Conservation (phyloP, 2,329 filamentous ascomycete genomes). For the Fusarium nanum region DNA sequence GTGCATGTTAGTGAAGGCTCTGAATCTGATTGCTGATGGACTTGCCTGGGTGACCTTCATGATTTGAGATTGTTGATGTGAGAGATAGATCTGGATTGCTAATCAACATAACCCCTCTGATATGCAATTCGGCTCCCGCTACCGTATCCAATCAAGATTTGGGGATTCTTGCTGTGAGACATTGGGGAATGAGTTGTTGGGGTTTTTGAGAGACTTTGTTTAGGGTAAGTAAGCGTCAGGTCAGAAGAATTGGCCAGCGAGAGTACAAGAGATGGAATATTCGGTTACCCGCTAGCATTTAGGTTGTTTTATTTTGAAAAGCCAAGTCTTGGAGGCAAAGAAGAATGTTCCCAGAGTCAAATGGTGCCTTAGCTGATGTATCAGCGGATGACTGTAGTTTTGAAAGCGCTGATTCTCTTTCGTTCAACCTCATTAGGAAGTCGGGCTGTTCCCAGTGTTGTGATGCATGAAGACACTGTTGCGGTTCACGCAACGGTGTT, state of each 20-base stretch:
- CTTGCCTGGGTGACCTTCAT: slow-evolving; percentile 52
- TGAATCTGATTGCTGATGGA: background rate
- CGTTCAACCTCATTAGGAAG: background rate
- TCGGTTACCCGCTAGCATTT: no score
- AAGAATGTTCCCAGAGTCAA: background rate
- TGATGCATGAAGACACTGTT: background rate
- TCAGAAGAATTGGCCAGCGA: background rate
- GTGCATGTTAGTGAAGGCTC: slow-evolving; percentile 8
- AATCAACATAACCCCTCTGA: slow-evolving; percentile 31
- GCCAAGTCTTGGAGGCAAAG: background rate
- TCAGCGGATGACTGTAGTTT: background rate
- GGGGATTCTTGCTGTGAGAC: background rate
- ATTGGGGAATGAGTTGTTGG: background rate
- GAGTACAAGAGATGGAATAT: background rate
- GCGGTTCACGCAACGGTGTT: no score
- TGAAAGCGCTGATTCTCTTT: background rate
- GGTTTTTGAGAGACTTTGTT: background rate
- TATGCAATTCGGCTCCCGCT: slow-evolving; percentile 5
- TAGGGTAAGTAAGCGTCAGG: background rate
- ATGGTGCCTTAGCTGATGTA: background rate
- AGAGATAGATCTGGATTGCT: slow-evolving; percentile 21
- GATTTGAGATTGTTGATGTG: slow-evolving; percentile 12
- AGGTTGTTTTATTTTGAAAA: no score
- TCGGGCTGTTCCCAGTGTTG: rapidly evolving
- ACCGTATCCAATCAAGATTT: slow-evolving; percentile 6